Evolutionary conservation across 1,284 basidiomycete genomes (phyloP).

Genomic region (Cryptococcus floricola): DNA sequence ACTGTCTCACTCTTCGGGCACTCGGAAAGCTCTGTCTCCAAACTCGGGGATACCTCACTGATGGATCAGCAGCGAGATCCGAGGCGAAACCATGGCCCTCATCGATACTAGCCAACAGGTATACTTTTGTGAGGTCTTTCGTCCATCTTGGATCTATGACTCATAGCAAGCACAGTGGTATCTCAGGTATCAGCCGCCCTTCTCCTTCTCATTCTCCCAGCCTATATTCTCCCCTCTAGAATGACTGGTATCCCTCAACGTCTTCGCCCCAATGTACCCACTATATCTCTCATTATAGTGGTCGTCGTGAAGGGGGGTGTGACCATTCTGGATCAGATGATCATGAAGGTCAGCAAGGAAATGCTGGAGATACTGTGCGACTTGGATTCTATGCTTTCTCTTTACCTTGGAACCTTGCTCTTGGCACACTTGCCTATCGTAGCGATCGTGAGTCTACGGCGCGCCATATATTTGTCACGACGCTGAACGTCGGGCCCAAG

Average conservation of each 20-base stretch:
- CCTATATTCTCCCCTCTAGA: slow-evolving; percentile 1
- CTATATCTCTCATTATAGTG: slow-evolving; percentile 6
- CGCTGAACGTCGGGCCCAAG: slow-evolving; percentile 1
- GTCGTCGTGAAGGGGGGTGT: not conserved
- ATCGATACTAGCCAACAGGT: too few species aligned
- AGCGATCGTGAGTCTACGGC: slow-evolving; percentile 7
- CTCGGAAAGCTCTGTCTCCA: too few species aligned
- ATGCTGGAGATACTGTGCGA: not conserved
- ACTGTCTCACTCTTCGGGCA: too few species aligned
- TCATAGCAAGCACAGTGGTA: not conserved
- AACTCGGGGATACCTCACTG: too few species aligned
- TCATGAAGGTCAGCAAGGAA: not conserved
- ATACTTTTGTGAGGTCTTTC: too few species aligned
- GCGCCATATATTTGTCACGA: not conserved
- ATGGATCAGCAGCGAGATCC: too few species aligned
- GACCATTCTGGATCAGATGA: slow-evolving; percentile 3
- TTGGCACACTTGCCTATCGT: slow-evolving; percentile 13
- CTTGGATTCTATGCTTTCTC: slow-evolving; percentile 4
- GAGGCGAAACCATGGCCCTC: too few species aligned
- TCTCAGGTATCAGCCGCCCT: slow-evolving; percentile 6
- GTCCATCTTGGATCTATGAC: not conserved
- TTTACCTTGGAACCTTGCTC: slow-evolving; percentile 9
- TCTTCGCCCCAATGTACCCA: not conserved
- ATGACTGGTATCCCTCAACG: not conserved
- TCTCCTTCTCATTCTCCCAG: slow-evolving; percentile 6